phyloP scores from a whole-genome alignment of 2,329 filamentous ascomycete genomes.

The Ustilaginoidea virens region DNA sequence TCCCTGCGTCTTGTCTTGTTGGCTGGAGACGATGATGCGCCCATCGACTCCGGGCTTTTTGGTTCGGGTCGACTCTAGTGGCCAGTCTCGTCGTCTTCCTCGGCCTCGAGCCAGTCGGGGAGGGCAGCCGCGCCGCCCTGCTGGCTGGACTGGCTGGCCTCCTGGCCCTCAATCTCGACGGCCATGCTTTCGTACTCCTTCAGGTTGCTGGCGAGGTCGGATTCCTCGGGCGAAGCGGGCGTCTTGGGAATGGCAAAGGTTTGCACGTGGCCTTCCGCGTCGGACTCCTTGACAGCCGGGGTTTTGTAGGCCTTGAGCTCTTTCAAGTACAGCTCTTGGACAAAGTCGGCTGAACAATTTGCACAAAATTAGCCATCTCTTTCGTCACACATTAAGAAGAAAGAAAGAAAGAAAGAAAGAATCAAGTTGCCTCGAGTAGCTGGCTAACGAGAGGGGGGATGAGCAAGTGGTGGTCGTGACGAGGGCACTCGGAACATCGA shows the following conservation, averaged over 20 bases:
- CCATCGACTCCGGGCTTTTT: not conserved
- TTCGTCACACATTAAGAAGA: too few relatives aligned
- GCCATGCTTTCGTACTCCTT: constrained; percentile 89
- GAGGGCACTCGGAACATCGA: too few relatives aligned
- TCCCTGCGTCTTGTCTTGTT: too few relatives aligned
- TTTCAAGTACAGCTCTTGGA: constrained; percentile 94
- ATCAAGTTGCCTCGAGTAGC: too few relatives aligned
- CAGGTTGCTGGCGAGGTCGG: constrained; percentile 79
- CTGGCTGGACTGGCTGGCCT: constrained; percentile 43
- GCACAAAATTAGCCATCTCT: too few relatives aligned
- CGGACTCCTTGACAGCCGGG: constrained; percentile 65
- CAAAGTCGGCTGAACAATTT: constrained; percentile 61
- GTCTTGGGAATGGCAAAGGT: constrained; percentile 69
- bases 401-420: too few relatives aligned
- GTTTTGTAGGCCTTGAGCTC: constrained; percentile 95
- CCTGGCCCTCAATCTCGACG: constrained; percentile 87
- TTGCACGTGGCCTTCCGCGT: constrained; percentile 82
- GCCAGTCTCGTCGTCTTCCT: constrained; percentile 38
- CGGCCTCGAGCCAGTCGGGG: constrained; percentile 71
- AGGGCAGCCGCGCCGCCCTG: constrained; percentile 40
- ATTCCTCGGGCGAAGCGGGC: constrained; percentile 82
- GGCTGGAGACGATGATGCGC: too few relatives aligned
- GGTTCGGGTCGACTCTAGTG: too few relatives aligned
- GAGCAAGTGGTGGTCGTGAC: too few relatives aligned
- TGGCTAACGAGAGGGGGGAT: too few relatives aligned